These are phyloP conservation scores for Paxillus ammoniavirescens DNA, from an alignment of 768 basidiomycete genomes.

Conservation along the genomic window DNA sequence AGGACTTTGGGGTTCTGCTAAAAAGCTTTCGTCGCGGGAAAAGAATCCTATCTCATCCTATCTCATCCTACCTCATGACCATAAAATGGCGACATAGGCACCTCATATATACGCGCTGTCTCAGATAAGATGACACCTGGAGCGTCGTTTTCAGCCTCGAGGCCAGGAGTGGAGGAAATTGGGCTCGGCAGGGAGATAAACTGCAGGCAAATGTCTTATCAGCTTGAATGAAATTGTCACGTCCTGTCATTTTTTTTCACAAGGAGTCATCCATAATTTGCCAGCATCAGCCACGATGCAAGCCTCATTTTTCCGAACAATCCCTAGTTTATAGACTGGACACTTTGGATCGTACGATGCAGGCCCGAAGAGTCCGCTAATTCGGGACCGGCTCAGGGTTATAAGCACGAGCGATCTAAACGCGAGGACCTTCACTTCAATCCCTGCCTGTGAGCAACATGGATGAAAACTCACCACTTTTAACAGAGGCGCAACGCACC, in stretches of 20 bases:
- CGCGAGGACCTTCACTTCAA: neutral
- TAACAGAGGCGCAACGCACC: constrained; percentile 13
- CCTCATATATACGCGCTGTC: constrained; percentile 14
- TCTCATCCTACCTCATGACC: constrained; percentile 22
- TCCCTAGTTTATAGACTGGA: constrained; percentile 8
- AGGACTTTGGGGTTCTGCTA: constrained; percentile 2
- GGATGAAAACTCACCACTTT: constrained; percentile 34
- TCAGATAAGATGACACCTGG: constrained; percentile 12
- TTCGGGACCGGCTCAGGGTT: constrained; percentile 6
- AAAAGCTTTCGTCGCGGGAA: constrained; percentile 30
- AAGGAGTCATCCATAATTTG: constrained; percentile 1
- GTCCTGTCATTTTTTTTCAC: constrained; percentile 2
- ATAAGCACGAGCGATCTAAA: constrained; percentile 11
- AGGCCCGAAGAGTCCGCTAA: constrained; percentile 9
- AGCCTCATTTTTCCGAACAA: constrained; percentile 19
- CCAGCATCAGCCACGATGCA: constrained; percentile 29
- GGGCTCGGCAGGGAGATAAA: constrained; percentile 6
- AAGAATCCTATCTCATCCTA: constrained; percentile 11
- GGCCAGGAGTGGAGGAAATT: constrained; percentile 24
- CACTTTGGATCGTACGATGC: constrained; percentile 5
- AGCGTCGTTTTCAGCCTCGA: constrained; percentile 47
- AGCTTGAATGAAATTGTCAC: constrained; percentile 4
- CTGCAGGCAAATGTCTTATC: constrained; percentile 7
- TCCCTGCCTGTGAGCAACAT: constrained; percentile 19
- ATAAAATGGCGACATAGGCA: constrained; percentile 5